These are phyloP conservation scores for Dalbergia cultrata DNA, from an alignment of 306 rosid species.

Conservation along the genomic window DNA sequence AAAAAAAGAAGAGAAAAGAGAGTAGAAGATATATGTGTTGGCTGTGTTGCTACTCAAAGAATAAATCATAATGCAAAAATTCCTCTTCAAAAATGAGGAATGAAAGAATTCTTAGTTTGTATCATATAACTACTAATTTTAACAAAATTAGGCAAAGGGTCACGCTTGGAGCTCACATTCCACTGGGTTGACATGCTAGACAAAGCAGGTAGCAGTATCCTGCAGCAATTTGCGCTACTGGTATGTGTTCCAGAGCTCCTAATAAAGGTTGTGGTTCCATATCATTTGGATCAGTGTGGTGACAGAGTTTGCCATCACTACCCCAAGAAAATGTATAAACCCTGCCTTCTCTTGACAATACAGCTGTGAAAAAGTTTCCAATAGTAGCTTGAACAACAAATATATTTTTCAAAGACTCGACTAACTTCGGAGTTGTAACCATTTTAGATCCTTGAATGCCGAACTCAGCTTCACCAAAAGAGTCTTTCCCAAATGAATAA, in stretches of 20 bases:
- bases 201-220: constrained; percentile 94
- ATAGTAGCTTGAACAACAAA: constrained; percentile 93
- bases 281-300: constrained; percentile 76
- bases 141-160: constrained; percentile 15
- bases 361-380: constrained; percentile 84
- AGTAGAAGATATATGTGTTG: not conserved
- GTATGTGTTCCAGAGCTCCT: constrained; percentile 78
- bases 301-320: constrained; percentile 71
- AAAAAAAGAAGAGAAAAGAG: not conserved
- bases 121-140: not conserved
- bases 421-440: constrained; percentile 65
- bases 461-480: constrained; percentile 72
- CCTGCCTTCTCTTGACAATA: constrained; percentile 84
- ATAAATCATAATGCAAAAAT: not conserved
- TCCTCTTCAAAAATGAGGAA: not conserved
- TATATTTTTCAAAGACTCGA: constrained; percentile 72
- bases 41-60: not conserved
- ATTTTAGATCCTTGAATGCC: constrained; percentile 65
- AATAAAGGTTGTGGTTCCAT: constrained; percentile 73
- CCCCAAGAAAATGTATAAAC: constrained; percentile 91
- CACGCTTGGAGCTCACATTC: constrained; percentile 68
- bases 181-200: constrained; percentile 79
- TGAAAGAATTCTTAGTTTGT: not conserved
- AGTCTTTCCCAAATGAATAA: constrained; percentile 82
- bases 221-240: constrained; percentile 89